Conservation (phyloP, 2,329 filamentous ascomycete genomes). For the Chalaropsis ovoidea region DNA sequence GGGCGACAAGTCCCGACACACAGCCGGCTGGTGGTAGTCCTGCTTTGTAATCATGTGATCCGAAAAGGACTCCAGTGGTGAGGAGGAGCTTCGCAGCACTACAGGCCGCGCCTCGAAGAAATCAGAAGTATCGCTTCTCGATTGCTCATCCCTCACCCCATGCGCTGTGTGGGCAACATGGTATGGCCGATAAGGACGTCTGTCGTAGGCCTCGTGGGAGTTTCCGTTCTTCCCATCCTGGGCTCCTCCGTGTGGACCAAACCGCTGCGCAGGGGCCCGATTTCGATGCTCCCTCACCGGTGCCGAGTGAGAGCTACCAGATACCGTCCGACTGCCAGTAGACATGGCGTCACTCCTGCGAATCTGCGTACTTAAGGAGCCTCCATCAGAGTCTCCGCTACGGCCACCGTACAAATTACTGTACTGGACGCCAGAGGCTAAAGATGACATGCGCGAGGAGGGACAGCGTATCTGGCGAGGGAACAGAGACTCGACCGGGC, state of each 20-base stretch:
- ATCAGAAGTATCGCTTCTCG: background rate
- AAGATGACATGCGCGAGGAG: conserved; percentile 17
- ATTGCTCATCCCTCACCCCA: background rate
- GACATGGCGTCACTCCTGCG: background rate
- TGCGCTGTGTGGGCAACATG: conserved; percentile 15
- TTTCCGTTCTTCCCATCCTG: background rate
- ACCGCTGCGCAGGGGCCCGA: conserved; percentile 12
- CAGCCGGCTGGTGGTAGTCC: background rate
- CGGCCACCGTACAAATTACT: background rate
- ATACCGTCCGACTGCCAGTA: conserved; percentile 3
- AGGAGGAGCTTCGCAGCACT: background rate
- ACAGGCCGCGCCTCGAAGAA: conserved; percentile 1
- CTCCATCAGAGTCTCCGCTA: conserved; percentile 9
- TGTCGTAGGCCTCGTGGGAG: conserved; percentile 16
- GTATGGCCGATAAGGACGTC: conserved; percentile 12
- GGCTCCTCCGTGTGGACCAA: conserved; percentile 11
- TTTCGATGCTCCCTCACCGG: conserved; percentile 8
- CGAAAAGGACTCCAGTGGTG: background rate
- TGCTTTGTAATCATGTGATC: background rate
- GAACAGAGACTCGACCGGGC: conserved; percentile 11
- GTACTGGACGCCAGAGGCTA: background rate
- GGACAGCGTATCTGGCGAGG: conserved; percentile 7
- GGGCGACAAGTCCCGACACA: background rate
- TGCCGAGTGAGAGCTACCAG: conserved; percentile 10
- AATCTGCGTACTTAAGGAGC: background rate